Conservation (phyloP, 2,329 filamentous ascomycete species). For the Dactylellina leptospora region DNA sequence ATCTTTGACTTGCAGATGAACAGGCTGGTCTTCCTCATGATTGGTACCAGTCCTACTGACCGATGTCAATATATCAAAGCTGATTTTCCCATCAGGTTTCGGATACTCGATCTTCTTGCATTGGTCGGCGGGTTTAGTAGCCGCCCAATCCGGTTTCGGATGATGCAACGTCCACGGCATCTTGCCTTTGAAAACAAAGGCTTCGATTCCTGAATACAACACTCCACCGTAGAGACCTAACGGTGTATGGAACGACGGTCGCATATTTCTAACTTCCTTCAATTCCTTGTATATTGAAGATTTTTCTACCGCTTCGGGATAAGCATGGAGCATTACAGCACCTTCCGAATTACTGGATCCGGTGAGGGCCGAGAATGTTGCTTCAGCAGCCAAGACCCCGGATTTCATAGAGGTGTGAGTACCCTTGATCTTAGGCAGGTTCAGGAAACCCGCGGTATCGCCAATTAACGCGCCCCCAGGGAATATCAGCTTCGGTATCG, state of each 20-base stretch:
- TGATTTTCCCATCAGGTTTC: conserved; percentile 94
- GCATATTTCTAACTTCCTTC: conserved; percentile 95
- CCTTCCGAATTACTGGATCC: conserved; percentile 59
- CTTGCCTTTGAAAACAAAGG: conserved; percentile 83
- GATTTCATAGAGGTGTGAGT: conserved; percentile 98
- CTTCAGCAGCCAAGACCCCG: conserved; percentile 94
- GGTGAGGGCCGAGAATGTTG: conserved; percentile 79
- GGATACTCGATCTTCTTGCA: conserved; percentile 92
- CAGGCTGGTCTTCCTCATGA: conserved; percentile 97
- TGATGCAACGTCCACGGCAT: conserved; percentile 93
- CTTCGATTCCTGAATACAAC: conserved; percentile 90
- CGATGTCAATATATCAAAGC: conserved; percentile 94
- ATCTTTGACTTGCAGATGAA: conserved; percentile 92
- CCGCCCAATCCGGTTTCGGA: conserved; percentile 76
- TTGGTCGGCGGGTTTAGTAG: conserved; percentile 80
- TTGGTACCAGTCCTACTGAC: conserved; percentile 96
- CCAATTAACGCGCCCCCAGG: conserved; percentile 94
- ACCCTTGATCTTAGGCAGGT: conserved; percentile 98
- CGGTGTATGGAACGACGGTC: conserved; percentile 88
- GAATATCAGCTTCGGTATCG: conserved; percentile 95
- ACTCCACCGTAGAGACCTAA: conserved; percentile 90
- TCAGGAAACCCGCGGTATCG: conserved; percentile 94
- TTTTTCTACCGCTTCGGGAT: conserved; percentile 85
- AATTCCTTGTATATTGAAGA: conserved; percentile 94
- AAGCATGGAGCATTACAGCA: conserved; percentile 90